These are phyloP conservation scores for Fusarium compactum DNA, from an alignment of 2,329 filamentous ascomycete species.

Conservation along the genomic window DNA sequence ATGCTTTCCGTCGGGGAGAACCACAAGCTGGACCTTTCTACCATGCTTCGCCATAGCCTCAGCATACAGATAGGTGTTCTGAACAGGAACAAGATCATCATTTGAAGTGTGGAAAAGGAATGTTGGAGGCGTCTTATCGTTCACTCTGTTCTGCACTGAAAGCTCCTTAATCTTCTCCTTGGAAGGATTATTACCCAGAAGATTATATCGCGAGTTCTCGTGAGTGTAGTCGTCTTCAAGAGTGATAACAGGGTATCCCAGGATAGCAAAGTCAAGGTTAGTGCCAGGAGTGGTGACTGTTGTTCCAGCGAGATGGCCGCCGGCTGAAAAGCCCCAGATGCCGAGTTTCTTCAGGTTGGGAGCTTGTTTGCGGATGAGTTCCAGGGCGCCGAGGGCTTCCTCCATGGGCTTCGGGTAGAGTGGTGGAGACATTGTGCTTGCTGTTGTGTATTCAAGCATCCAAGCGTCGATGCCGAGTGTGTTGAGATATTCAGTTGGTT, in stretches of 20 bases:
- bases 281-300: constrained; percentile 27
- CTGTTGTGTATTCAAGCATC: constrained; percentile 34
- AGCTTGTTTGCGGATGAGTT: constrained; percentile 20
- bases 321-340: constrained; percentile 36
- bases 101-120: constrained; percentile 38
- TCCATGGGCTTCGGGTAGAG: constrained; percentile 29
- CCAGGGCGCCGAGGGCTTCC: constrained; percentile 26
- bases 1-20: constrained; percentile 29
- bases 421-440: constrained; percentile 19
- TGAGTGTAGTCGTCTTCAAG: constrained; percentile 32
- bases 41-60: constrained; percentile 30
- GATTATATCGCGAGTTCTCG: constrained; percentile 28
- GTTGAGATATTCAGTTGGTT: constrained; percentile 28
- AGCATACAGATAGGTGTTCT: constrained; percentile 28
- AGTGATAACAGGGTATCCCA: constrained; percentile 31
- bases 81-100: constrained; percentile 28
- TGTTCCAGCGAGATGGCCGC: constrained; percentile 33
- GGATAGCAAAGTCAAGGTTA: constrained; percentile 33
- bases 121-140: constrained; percentile 17
- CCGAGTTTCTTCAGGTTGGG: constrained; percentile 18
- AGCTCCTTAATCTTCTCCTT: constrained; percentile 18
- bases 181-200: constrained; percentile 19
- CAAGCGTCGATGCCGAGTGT: constrained; percentile 36
- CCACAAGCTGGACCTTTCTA: constrained; percentile 10
- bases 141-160: constrained; percentile 29